Percentiles rank a stretch among this genome's conserved stretches.
phyloP scores from a whole-genome alignment of 2,329 filamentous ascomycete species.

The Xylariaceae sp. region DNA sequence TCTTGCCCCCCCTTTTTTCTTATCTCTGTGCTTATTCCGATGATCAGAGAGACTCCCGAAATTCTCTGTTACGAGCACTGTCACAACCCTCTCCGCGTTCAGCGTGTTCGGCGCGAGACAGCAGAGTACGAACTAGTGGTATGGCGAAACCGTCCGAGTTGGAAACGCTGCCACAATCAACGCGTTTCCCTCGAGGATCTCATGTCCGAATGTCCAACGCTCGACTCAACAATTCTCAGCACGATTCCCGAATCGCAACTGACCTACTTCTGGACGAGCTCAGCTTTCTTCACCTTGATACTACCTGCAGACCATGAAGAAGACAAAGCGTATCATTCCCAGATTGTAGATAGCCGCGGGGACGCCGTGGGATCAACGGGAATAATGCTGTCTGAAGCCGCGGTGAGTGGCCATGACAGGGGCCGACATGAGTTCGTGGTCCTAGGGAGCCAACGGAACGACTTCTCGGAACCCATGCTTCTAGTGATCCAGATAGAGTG shows the following conservation, averaged over 20 bases:
- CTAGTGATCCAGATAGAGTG: constrained; percentile 6
- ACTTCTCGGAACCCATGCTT: not conserved
- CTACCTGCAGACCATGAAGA: not conserved
- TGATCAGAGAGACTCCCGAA: not conserved
- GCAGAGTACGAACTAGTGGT: not conserved
- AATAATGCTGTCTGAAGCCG: not conserved
- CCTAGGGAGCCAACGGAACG: constrained; percentile 3
- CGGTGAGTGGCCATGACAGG: not conserved
- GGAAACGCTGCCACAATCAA: not conserved
- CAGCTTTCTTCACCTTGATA: not conserved
- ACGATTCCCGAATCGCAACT: constrained; percentile 4
- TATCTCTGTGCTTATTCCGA: not conserved
- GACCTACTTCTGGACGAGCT: not conserved
- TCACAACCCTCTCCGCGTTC: not conserved
- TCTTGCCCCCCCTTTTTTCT: not conserved
- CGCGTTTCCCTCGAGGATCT: not conserved
- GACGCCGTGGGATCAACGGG: not conserved
- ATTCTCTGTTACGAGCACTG: constrained; percentile 2
- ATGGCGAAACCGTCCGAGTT: not conserved
- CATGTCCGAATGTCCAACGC: not conserved
- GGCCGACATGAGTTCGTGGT: constrained; percentile 2
- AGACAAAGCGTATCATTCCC: not conserved
- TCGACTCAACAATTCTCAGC: not conserved
- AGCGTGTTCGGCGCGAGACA: not conserved
- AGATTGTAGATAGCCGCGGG: not conserved